phyloP scores from a whole-genome alignment of 169 alveolate genomes.

The Plasmodium vinckei region DNA sequence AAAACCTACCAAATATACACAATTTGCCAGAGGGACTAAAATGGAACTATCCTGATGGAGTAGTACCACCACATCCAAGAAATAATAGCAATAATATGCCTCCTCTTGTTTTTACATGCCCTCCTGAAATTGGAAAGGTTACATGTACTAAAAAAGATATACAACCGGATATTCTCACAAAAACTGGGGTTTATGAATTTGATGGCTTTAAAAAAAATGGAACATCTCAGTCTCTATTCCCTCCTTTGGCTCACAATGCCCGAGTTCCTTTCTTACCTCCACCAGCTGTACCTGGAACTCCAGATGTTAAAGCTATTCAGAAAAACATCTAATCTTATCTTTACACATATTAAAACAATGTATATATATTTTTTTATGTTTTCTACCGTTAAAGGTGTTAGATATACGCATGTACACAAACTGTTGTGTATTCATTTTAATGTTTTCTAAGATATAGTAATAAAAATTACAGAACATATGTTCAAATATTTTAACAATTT shows the following conservation, averaged over 20 bases:
- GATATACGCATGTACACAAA: too few relatives aligned
- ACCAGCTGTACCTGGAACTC: conserved; percentile 79
- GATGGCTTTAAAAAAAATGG: conserved; percentile 80
- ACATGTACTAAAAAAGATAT: conserved; percentile 78
- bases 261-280: conserved; percentile 80
- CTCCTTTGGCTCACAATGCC: conserved; percentile 83
- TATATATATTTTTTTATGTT: too few relatives aligned
- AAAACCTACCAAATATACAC: conserved; percentile 59
- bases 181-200: conserved; percentile 82
- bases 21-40: conserved; percentile 82
- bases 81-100: conserved; percentile 76
- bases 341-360: too few relatives aligned
- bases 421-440: too few relatives aligned
- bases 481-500: too few relatives aligned
- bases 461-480: too few relatives aligned
- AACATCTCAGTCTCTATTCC: conserved; percentile 82
- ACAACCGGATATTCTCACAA: conserved; percentile 83
- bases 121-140: conserved; percentile 85
- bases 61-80: conserved; percentile 15
- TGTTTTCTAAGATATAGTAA: too few relatives aligned
- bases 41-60: conserved; percentile 81
- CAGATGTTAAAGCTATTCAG: conserved; percentile 78
- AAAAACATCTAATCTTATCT: conserved; percentile 12
- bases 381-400: too few relatives aligned
- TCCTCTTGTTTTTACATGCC: conserved; percentile 83